Evolutionary conservation across 495 filamentous ascomycete genomes (phyloP), one percentile per base, ranked within the genome.

Genomic region (Penicillium waksmanii): DNA sequence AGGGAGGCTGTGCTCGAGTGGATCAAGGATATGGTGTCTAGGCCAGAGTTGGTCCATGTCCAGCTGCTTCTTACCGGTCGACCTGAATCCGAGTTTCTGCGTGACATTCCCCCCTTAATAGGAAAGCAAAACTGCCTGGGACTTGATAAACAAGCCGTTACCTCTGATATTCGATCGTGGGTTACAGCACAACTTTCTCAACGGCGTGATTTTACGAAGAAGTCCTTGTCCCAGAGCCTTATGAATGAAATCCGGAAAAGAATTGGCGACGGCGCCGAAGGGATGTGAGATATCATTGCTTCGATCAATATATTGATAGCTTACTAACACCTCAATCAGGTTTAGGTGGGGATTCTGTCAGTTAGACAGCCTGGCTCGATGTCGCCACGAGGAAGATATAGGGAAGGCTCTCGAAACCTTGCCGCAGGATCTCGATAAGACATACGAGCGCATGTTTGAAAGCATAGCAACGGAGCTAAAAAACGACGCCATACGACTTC

Each of bases 291-390:
- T 13, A 25, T 25, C 2, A 25, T 5, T 25, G 2, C 25, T 25
- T 25, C 5, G 25, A 25, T 25, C 25, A 25, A 2, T 25, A 25
- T 25, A 5, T 5, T 2, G 5, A 5, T 25, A 25, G 25, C 2
- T 25, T 25, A 5, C 25, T 25, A 5, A 25, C 25, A 2, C 25
- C 25, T 25, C 5, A 5, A 2, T 25, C 5, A 25, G 25, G 25
- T 80, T 81, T 48, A 72, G 75, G 50, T 79, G 72, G 73, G 73
- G 64, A 3, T 68, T 61, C 42, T 78, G 72, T 63, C 75, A 80
- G 55, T 56, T 80, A 19, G 70, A 80, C 42, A 62, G 23, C 12
- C 65, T 80, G n/a, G 58, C 58, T 57, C 61, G 59, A 48, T 79
- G 72, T 58, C 40, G 47, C 11, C 65, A 61, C 25, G 4, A 25